A percentile compares a stretch with the other conserved stretches of the same genome.
These are phyloP conservation scores for Saccharomyces hybrid DNA, from an alignment of 1,139 yeast species.

Conservation along the genomic window DNA sequence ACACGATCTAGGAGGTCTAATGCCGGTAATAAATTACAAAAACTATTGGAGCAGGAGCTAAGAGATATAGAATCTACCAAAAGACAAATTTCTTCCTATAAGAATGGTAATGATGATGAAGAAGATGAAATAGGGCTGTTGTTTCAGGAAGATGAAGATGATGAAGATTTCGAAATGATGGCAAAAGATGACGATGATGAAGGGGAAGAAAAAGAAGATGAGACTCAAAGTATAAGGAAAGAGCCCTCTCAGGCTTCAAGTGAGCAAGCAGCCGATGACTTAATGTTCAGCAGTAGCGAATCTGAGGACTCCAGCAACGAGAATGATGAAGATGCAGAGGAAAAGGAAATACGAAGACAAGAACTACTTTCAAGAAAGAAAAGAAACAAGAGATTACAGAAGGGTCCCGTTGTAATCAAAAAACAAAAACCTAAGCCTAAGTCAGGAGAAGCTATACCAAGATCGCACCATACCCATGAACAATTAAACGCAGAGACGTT, in stretches of 20 bases:
- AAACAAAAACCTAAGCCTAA: constrained; percentile 26
- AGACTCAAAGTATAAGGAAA: constrained; percentile 7
- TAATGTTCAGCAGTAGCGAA: constrained; percentile 39
- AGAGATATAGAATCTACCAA: constrained; percentile 34
- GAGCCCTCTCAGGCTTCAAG: not conserved
- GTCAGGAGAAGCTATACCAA: constrained; percentile 16
- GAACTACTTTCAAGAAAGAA: constrained; percentile 41
- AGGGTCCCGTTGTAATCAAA: constrained; percentile 42
- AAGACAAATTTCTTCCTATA: constrained; percentile 21
- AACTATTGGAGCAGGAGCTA: constrained; percentile 62
- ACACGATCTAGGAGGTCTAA: constrained; percentile 74
- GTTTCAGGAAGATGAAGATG: constrained; percentile 81
- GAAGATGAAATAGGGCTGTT: constrained; percentile 68
- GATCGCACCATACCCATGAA: constrained; percentile 14
- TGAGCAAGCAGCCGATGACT: constrained; percentile 36
- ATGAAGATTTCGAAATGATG: constrained; percentile 55
- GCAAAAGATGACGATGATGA: constrained; percentile 22
- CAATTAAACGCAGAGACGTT: constrained; percentile 43
- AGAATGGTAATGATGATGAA: constrained; percentile 31
- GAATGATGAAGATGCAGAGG: constrained; percentile 60
- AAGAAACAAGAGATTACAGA: constrained; percentile 33
- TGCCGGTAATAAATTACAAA: constrained; percentile 82
- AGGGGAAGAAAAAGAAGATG: constrained; percentile 15
- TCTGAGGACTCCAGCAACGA: constrained; percentile 34
- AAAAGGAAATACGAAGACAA: constrained; percentile 49